These are phyloP conservation scores for Claviceps sp. DNA, from an alignment of 2,329 filamentous ascomycete species.

Conservation along the genomic window DNA sequence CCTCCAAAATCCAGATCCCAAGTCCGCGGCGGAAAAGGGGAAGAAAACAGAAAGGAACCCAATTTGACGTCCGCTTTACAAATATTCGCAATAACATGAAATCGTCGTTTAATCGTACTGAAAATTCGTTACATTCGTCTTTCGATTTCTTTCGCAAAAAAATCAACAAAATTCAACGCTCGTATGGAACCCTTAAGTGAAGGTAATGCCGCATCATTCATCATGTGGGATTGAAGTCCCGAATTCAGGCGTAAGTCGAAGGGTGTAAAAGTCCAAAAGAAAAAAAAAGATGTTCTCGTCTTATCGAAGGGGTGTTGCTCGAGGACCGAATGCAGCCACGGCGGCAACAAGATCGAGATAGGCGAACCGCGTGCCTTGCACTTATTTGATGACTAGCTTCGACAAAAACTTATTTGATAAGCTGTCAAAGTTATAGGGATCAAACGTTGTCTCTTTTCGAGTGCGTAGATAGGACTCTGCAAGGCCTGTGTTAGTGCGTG, in stretches of 20 bases:
- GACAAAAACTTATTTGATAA: slow-evolving; percentile 96
- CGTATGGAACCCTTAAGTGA: not conserved
- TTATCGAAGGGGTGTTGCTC: not conserved
- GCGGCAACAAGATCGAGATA: not conserved
- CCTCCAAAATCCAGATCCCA: not conserved
- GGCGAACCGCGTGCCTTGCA: slow-evolving; percentile 20
- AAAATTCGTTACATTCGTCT: slow-evolving; percentile 12
- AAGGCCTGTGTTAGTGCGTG: slow-evolving; percentile 11
- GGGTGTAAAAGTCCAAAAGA: slow-evolving; percentile 13
- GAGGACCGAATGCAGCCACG: not conserved
- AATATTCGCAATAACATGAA: slow-evolving; percentile 2
- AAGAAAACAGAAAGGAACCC: not conserved
- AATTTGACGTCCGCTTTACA: not conserved
- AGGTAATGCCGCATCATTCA: too few species aligned
- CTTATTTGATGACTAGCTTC: slow-evolving; percentile 92
- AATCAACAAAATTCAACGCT: not conserved
- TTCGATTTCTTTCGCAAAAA: too few species aligned
- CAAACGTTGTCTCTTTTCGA: slow-evolving; percentile 69
- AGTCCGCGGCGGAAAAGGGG: not conserved
- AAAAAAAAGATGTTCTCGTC: slow-evolving; percentile 2
- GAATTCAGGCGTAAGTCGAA: slow-evolving; percentile 19
- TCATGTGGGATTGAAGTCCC: not conserved
- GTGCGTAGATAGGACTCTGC: slow-evolving; percentile 76
- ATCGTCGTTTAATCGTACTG: slow-evolving; percentile 21
- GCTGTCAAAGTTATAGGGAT: slow-evolving; percentile 85